A percentile compares a stretch with the other conserved stretches of the same genome.
Conservation (phyloP, 345 rosid species). For the Eucalyptus microcorys region DNA sequence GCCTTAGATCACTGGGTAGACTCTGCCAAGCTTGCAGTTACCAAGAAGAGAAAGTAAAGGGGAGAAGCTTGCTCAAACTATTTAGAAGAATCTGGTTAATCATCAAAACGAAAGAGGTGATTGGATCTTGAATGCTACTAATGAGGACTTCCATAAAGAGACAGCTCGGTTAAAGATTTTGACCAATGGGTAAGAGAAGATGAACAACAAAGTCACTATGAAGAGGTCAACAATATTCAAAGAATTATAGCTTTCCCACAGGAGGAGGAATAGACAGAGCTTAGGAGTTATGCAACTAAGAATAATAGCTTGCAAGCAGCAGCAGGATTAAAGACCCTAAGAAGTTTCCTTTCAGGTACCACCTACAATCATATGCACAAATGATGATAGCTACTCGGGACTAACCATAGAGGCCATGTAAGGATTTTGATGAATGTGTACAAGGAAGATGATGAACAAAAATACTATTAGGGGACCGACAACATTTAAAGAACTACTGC, state of each 20-base stretch:
- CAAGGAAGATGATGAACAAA: background rate
- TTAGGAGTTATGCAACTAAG: background rate
- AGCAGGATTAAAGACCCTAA: background rate
- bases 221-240: background rate
- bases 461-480: background rate
- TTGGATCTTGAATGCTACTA: background rate
- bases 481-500: background rate
- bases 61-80: background rate
- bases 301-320: background rate
- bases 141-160: background rate
- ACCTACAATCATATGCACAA: background rate
- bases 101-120: background rate
- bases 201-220: background rate
- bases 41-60: background rate
- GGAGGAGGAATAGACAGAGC: background rate
- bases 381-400: background rate
- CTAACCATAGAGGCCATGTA: background rate
- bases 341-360: background rate
- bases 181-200: background rate
- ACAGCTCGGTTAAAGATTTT: background rate
- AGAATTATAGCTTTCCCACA: background rate
- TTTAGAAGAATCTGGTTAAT: background rate
- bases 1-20: background rate
- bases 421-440: background rate
- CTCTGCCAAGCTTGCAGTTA: background rate